phyloP scores from a whole-genome alignment of 2,329 filamentous ascomycete genomes.

The Zasmidium citrigriseum region DNA sequence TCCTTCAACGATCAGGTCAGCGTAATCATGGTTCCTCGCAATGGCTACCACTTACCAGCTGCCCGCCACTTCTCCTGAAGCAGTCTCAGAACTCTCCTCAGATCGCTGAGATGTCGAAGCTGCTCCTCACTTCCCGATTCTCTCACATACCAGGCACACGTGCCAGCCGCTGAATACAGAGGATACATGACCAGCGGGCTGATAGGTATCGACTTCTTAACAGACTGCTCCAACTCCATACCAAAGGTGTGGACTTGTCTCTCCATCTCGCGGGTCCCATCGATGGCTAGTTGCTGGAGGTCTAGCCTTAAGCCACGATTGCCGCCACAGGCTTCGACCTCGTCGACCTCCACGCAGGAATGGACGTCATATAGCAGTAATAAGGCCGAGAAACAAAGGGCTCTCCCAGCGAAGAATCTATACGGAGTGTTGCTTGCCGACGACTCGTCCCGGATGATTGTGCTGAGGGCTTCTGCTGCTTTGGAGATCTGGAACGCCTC shows the following conservation, averaged over 20 bases:
- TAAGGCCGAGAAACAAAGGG: conserved; percentile 17
- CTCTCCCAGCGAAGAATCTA: conserved; percentile 17
- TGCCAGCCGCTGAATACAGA: not conserved
- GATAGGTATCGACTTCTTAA: not conserved
- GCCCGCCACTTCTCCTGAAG: not conserved
- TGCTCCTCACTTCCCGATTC: not conserved
- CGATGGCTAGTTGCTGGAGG: conserved; percentile 21
- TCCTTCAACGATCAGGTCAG: not conserved
- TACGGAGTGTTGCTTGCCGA: conserved; percentile 5
- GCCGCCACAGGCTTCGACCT: conserved; percentile 13
- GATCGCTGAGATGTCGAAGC: not conserved
- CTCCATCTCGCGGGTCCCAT: conserved; percentile 6
- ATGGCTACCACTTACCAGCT: not conserved
- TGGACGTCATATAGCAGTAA: conserved; percentile 22
- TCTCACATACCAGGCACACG: not conserved
- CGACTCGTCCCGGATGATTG: conserved; percentile 11
- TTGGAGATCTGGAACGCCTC: conserved; percentile 20
- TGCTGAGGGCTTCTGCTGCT: conserved; percentile 15
- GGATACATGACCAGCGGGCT: not conserved
- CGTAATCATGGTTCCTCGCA: not conserved
- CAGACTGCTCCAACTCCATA: not conserved
- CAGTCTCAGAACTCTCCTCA: not conserved
- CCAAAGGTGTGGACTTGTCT: not conserved
- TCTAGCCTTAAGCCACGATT: conserved; percentile 20
- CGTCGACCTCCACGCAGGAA: conserved; percentile 22